Evolutionary conservation across 2,329 filamentous ascomycete genomes (phyloP), one percentile per base, ranked within the genome.

Genomic region (Ascochyta clinopodiicola): DNA sequence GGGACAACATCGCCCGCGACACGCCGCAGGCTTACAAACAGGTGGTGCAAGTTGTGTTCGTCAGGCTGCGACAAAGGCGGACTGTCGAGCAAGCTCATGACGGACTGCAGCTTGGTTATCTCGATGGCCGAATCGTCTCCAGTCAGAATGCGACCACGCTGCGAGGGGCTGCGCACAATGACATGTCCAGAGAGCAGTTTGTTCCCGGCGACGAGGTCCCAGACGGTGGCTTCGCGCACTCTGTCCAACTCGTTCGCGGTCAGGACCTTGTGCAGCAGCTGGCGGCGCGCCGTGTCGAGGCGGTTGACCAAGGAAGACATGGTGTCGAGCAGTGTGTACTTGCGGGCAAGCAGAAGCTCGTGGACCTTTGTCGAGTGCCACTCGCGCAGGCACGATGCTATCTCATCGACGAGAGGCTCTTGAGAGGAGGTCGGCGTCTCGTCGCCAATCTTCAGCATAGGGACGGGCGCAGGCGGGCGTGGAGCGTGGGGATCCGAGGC

Each of bases 321-420:
- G 60, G 89, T 87, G 67, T 96, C 92, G 51, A 99, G 80, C 50
- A 88, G 85, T 44, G 84, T 80, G 76, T 99, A 99, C 72, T 93
- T 87, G 57, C 92, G 86, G 19, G 87, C 87, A 8, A 99, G 84
- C 1, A 99, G 83, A 22, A 98, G 82, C 72, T 96, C 92, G 77
- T 99, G 96, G 15, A 99, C 83, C 71, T 97, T 96, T 17, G 93
- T 96, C 19, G 95, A 96, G 78, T 99, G 94, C 96, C 95, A 99
- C 82, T 99, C 95, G 66, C 95, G 87, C 60, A 99, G 79, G 73
- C 95, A 99, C 3, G 93, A 97, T 13, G 95, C 93, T 67, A 99
- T 98, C 75, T 99, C 95, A 76, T 99, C 95, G 22, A 99, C 93
- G 58, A 99, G 78, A 2, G 95, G 95, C 74, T 99, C 96, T 8